Conservation (phyloP, 352 stramenopile genomes). For the Phytophthora meadii region DNA sequence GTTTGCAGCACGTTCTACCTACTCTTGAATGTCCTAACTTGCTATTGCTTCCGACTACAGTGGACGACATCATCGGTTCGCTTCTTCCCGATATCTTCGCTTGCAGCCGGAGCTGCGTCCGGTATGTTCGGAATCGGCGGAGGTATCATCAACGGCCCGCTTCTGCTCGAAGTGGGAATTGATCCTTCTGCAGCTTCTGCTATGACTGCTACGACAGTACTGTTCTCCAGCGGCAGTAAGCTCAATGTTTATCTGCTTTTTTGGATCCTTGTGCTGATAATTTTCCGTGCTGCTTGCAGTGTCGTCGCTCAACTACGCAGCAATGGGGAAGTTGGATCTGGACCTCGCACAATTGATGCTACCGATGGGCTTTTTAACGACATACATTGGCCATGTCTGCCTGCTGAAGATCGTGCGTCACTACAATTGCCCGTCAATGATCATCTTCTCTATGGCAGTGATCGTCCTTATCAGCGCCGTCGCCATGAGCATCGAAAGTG, state of each 20-base stretch:
- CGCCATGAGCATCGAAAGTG: slow-evolving; percentile 70
- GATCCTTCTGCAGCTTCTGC: slow-evolving; percentile 83
- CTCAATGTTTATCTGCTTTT: background rate
- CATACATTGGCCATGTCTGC: slow-evolving; percentile 63
- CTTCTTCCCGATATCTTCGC: slow-evolving; percentile 91
- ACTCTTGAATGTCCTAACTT: slow-evolving; percentile 42
- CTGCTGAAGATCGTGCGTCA: slow-evolving; percentile 54
- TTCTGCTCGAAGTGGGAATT: slow-evolving; percentile 95
- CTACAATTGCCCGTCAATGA: slow-evolving; percentile 73
- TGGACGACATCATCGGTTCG: slow-evolving; percentile 53
- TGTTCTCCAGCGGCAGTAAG: slow-evolving; percentile 77
- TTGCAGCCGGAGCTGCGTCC: slow-evolving; percentile 91
- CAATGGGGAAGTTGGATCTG: slow-evolving; percentile 59
- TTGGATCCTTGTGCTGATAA: slow-evolving; percentile 9
- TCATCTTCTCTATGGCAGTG: slow-evolving; percentile 75
- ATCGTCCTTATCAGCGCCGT: slow-evolving; percentile 70
- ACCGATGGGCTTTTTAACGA: slow-evolving; percentile 65
- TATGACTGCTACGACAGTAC: slow-evolving; percentile 85
- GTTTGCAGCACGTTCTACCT: slow-evolving; percentile 40
- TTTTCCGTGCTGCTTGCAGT: slow-evolving; percentile 35
- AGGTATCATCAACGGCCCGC: slow-evolving; percentile 94
- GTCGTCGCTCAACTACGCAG: slow-evolving; percentile 72
- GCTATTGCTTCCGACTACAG: slow-evolving; percentile 5
- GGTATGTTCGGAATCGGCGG: slow-evolving; percentile 96
- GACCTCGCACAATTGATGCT: slow-evolving; percentile 54